phyloP scores from a whole-genome alignment of 2,329 filamentous ascomycete genomes.

The Fusarium metavorans region DNA sequence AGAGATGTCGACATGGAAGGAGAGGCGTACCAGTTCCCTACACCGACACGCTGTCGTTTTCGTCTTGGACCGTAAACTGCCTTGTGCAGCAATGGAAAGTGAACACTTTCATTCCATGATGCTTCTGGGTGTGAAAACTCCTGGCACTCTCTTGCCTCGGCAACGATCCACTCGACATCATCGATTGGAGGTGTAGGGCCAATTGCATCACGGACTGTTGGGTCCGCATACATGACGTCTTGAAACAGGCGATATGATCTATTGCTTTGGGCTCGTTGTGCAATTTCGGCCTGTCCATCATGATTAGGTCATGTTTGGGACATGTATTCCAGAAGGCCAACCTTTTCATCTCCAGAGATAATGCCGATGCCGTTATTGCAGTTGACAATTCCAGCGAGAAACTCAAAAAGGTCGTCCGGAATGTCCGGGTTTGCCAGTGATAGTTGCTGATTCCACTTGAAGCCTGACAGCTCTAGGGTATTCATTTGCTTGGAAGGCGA shows the following conservation, averaged over 20 bases:
- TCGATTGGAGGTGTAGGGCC: neutral
- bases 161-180: neutral
- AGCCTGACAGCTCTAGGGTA: neutral
- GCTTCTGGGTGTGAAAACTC: conserved; percentile 4
- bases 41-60: neutral
- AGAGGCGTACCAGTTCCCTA: conserved; percentile 2
- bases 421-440: conserved; percentile 6
- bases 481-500: conserved; percentile 7
- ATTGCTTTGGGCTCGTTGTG: neutral
- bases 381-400: conserved; percentile 1
- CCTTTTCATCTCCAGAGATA: neutral
- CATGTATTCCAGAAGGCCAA: neutral
- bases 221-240: conserved; percentile 5
- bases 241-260: conserved; percentile 6
- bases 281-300: neutral
- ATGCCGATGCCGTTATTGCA: conserved; percentile 2
- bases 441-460: conserved; percentile 8
- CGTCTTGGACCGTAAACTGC: neutral
- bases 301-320: neutral
- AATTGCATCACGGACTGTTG: neutral
- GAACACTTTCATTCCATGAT: conserved; percentile 3
- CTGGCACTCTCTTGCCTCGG: conserved; percentile 10
- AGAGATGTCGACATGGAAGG: neutral
- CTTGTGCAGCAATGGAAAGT: conserved; percentile 4
- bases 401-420: conserved; percentile 3